Conservation (phyloP, 441 rosid species). For the Manihot esculenta region DNA sequence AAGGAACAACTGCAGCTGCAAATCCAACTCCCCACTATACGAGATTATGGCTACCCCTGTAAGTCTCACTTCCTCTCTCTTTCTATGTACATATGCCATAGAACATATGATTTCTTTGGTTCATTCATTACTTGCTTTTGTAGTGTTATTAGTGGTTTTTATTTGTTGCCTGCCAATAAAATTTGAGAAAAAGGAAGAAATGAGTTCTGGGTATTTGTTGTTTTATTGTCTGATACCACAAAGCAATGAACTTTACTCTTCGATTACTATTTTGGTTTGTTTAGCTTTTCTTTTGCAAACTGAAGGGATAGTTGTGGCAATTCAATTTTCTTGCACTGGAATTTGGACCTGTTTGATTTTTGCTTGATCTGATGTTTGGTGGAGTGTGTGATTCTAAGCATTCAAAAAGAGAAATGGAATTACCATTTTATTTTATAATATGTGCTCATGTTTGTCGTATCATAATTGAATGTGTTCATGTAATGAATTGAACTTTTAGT, state of each 20-base stretch:
- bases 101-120: neutral
- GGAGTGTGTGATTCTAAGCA: neutral
- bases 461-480: too few relatives aligned
- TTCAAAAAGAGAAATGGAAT: constrained; percentile 1
- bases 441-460: too few relatives aligned
- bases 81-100: neutral
- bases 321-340: neutral
- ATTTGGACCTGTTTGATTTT: neutral
- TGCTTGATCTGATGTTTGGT: neutral
- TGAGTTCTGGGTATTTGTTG: constrained; percentile 8
- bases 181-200: neutral
- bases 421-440: neutral
- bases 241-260: neutral
- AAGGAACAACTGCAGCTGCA: neutral
- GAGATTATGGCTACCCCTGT: constrained; percentile 5
- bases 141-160: neutral
- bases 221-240: neutral
- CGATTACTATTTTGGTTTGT: too few relatives aligned
- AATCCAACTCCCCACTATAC: neutral
- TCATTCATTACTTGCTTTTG: neutral
- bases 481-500: too few relatives aligned
- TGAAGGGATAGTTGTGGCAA: neutral
- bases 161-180: constrained; percentile 8
- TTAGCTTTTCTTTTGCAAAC: neutral
- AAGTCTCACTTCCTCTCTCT: neutral